Evolutionary conservation across 2,329 filamentous ascomycete species (phyloP).

Genomic region (Akanthomyces uredinophilus): DNA sequence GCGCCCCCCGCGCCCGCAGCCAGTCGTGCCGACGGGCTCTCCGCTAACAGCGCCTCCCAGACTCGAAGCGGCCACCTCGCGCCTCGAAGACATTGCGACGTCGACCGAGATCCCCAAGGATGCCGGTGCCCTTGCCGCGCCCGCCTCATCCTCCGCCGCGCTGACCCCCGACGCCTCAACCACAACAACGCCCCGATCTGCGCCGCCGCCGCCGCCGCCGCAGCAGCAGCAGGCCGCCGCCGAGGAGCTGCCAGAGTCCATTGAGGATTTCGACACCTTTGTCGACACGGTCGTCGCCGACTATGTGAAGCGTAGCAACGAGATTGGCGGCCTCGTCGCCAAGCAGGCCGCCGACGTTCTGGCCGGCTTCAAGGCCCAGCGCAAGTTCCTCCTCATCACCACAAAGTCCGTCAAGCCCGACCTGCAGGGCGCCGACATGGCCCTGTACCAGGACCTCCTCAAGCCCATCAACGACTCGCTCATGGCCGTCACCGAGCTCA

Average conservation of each 20-base stretch:
- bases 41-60: constrained; percentile 51
- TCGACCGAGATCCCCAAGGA: constrained; percentile 58
- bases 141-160: constrained; percentile 24
- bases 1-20: constrained; percentile 15
- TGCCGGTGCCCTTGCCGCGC: constrained; percentile 39
- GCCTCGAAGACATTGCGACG: constrained; percentile 91
- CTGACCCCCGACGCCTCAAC: constrained; percentile 13
- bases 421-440: constrained; percentile 52
- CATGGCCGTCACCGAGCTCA: constrained; percentile 71
- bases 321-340: constrained; percentile 70
- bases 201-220: constrained; percentile 34
- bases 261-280: constrained; percentile 83
- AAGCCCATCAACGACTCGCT: constrained; percentile 83
- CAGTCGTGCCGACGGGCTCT: not conserved
- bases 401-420: constrained; percentile 92
- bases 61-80: constrained; percentile 93
- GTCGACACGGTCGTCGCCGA: constrained; percentile 68
- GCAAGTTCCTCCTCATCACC: constrained; percentile 80
- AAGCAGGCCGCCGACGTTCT: constrained; percentile 63
- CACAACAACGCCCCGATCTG: constrained; percentile 25
- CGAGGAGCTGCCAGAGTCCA: constrained; percentile 65
- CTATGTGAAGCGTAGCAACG: constrained; percentile 72
- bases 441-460: constrained; percentile 69
- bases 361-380: constrained; percentile 73
- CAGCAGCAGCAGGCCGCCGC: constrained; percentile 32